Conservation (phyloP, 106 monocot genomes). For the Hemerocallis citrina region DNA sequence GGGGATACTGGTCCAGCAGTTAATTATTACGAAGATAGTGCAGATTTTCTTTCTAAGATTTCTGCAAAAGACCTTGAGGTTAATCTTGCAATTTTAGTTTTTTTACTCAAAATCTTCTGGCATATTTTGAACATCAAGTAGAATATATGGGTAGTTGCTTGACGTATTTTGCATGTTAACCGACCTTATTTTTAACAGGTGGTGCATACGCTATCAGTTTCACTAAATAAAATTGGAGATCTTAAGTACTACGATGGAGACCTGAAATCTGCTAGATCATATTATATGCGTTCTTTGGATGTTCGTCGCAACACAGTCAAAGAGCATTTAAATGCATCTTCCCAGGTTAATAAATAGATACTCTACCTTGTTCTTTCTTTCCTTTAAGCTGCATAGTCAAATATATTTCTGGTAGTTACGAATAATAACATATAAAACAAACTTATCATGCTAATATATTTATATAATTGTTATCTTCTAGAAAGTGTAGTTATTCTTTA, state of each 20-base stretch:
- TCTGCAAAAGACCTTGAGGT: conserved; percentile 85
- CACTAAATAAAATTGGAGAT: conserved; percentile 96
- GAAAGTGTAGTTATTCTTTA: no score
- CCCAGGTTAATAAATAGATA: conserved; percentile 46
- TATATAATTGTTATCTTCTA: no score
- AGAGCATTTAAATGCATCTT: conserved; percentile 36
- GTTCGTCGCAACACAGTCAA: conserved; percentile 63
- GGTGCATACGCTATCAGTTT: conserved; percentile 92
- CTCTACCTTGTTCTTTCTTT: background rate
- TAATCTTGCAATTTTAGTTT: background rate
- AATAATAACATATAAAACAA: no score
- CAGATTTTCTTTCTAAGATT: conserved; percentile 60
- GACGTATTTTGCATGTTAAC: background rate
- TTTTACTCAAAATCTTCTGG: conserved; percentile 2
- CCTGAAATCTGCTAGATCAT: conserved; percentile 74
- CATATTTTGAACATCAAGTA: background rate
- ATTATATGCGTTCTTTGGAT: conserved; percentile 69
- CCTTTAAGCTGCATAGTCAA: background rate
- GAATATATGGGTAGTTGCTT: background rate
- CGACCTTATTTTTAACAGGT: conserved; percentile 30
- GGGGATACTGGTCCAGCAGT: conserved; percentile 64
- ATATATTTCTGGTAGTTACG: background rate
- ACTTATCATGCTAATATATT: no score
- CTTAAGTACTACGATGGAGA: conserved; percentile 86
- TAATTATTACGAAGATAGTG: conserved; percentile 87